Evolutionary conservation across 169 alveolate species (phyloP), one percentile per base, ranked within the genome.

Genomic region (Babesia caballi): DNA sequence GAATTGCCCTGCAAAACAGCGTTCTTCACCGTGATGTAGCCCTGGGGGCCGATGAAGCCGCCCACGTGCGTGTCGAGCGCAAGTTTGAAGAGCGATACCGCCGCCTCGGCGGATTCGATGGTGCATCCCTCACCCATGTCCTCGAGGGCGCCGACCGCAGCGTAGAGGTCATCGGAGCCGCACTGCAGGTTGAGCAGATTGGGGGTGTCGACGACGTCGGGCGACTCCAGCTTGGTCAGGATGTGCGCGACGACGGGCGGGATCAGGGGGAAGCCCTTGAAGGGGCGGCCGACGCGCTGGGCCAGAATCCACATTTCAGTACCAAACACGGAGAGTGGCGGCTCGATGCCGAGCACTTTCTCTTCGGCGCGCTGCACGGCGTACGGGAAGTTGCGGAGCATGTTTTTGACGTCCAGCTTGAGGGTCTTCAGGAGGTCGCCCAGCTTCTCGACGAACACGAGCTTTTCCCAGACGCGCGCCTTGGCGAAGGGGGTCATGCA

Each of bases 291-390:
- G 36, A 84, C 73, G 4, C 93, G 54, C 58, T 68, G 69, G 14
- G 88, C 71, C 57, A 88, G 68, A 27, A 83, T 60, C 69, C 83
- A 83, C 67, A 88, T 42, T 14, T 88, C 93, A 14, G 93, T 82
- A 12, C 87, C 85, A 54, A 88, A 88, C 11, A 77, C 76, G 0
- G 93, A 83, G 21, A 88, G 51, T 0, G 90, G 89, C 66, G 46
- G 41, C 15, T 17, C 33, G 0, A 72, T 77, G 30, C 91, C 93
- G 38, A 88, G 61, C 38, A 72, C 52, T 19, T 84, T 50, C 47
- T 88, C 93, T 56, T 88, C 93, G 21, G 84, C 74, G 38, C 93
- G 82, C 63, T 88, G 93, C 9, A 88, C 93, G 15, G 78, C 75
- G 63, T 88, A 88, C 17, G 93, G 93, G 72, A 88, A 81, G 47